Conservation (phyloP, 345 rosid species). For the Punica granatum region DNA sequence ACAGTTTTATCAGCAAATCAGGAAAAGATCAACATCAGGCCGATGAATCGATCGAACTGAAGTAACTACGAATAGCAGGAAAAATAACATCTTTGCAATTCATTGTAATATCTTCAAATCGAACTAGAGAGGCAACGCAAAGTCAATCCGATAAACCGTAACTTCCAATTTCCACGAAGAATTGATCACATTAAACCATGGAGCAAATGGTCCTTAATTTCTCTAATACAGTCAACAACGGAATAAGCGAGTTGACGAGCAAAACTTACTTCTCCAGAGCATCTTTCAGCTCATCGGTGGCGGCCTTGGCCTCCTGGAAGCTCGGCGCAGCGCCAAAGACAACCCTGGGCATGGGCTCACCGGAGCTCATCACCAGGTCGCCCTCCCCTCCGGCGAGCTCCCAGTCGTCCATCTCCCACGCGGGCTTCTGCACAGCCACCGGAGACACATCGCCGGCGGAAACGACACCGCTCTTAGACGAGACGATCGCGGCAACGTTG, state of each 20-base stretch:
- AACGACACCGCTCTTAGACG: neutral
- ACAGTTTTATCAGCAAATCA: neutral
- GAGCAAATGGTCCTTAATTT: neutral
- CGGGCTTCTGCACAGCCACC: slow-evolving; percentile 4
- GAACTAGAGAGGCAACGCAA: neutral
- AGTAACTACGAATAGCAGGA: no score
- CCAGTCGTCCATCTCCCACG: slow-evolving; percentile 8
- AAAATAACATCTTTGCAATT: neutral
- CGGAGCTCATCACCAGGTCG: slow-evolving; percentile 3
- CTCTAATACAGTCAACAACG: neutral
- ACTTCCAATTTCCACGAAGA: no score
- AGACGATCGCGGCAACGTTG: neutral
- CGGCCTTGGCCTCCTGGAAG: slow-evolving; percentile 49
- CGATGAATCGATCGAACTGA: no score
- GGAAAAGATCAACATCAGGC: no score
- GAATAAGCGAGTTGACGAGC: neutral
- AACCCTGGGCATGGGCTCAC: slow-evolving; percentile 34
- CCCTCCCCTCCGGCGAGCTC: slow-evolving; percentile 6
- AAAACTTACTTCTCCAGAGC: slow-evolving; percentile 34
- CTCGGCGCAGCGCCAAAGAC: slow-evolving; percentile 49
- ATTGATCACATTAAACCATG: no score
- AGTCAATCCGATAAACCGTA: neutral
- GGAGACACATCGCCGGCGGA: slow-evolving; percentile 1
- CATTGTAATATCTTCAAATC: no score
- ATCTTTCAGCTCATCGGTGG: slow-evolving; percentile 50